Conservation (phyloP, 148 eudicot species). For the Polygonum aviculare region DNA sequence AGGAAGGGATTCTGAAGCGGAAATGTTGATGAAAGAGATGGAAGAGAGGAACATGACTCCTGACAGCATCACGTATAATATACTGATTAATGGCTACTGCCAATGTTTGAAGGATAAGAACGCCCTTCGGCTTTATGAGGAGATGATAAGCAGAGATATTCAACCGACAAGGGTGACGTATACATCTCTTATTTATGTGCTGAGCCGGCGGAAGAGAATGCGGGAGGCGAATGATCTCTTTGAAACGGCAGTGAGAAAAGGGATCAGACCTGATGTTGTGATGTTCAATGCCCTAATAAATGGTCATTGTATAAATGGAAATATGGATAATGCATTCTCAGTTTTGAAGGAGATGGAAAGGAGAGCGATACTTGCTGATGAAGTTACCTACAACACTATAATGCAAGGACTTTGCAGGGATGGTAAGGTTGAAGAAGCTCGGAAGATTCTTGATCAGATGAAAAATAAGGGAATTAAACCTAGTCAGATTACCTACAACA, state of each 20-base stretch:
- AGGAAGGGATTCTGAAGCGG: conserved; percentile 35
- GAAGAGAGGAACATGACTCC: conserved; percentile 31
- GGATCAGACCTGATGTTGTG: conserved; percentile 52
- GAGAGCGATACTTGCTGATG: conserved; percentile 48
- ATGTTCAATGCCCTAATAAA: conserved; percentile 69
- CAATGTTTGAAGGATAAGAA: conserved; percentile 44
- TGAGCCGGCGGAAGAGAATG: conserved; percentile 55
- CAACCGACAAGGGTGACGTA: conserved; percentile 60
- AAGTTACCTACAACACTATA: conserved; percentile 67
- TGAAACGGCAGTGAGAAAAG: conserved; percentile 25
- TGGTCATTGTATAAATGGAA: conserved; percentile 52
- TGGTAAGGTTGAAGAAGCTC: conserved; percentile 70
- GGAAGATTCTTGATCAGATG: conserved; percentile 54
- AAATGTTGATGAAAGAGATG: conserved; percentile 57
- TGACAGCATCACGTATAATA: conserved; percentile 58
- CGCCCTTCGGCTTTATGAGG: conserved; percentile 52
- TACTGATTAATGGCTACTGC: conserved; percentile 60
- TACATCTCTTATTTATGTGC: conserved; percentile 61
- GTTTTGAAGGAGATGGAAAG: conserved; percentile 50
- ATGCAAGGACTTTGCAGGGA: conserved; percentile 59
- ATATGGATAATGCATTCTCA: conserved; percentile 36
- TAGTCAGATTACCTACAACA: conserved; percentile 57
- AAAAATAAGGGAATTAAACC: conserved; percentile 58
- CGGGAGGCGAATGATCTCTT: conserved; percentile 57
- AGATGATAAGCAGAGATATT: conserved; percentile 48